Conservation (phyloP, 2,329 filamentous ascomycete species). For the Akanthomyces muscarius region DNA sequence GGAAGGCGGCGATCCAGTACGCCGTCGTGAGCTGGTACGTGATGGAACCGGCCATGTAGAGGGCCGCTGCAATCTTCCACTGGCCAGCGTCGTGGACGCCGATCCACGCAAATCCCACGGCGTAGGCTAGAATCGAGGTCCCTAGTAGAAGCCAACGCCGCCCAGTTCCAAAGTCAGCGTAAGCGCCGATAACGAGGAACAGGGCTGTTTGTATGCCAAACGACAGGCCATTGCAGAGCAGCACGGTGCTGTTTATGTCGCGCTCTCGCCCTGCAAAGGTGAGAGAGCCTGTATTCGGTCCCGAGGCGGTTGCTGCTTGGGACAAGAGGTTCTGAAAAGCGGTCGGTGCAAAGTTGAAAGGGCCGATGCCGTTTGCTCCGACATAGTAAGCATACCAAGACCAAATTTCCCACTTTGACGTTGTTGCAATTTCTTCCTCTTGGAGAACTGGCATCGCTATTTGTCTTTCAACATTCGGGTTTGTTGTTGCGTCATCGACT, state of each 20-base stretch:
- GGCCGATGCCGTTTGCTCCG: constrained; percentile 56
- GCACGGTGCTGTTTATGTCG: constrained; percentile 60
- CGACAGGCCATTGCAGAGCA: constrained; percentile 61
- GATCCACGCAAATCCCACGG: constrained; percentile 62
- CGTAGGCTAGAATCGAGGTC: constrained; percentile 57
- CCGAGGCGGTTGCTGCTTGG: constrained; percentile 39
- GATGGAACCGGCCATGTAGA: constrained; percentile 64
- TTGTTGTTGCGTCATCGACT: no score
- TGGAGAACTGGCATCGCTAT: not conserved
- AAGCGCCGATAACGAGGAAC: constrained; percentile 48
- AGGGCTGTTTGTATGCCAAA: constrained; percentile 62
- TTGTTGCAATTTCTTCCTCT: not conserved
- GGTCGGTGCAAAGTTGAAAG: constrained; percentile 20
- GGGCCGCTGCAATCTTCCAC: constrained; percentile 55
- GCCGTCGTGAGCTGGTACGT: constrained; percentile 63
- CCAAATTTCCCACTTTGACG: constrained; percentile 12
- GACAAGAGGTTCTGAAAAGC: constrained; percentile 20
- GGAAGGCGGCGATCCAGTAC: constrained; percentile 61
- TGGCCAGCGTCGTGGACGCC: constrained; percentile 56
- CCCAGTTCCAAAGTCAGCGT: constrained; percentile 62
- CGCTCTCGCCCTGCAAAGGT: constrained; percentile 50
- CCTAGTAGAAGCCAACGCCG: constrained; percentile 58
- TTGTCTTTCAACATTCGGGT: no score
- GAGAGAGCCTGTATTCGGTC: constrained; percentile 33
- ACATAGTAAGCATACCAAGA: constrained; percentile 51